Percentiles rank a stretch among this genome's conserved stretches.
phyloP scores from a whole-genome alignment of 2,329 filamentous ascomycete genomes.

The Penicillium sp. region DNA sequence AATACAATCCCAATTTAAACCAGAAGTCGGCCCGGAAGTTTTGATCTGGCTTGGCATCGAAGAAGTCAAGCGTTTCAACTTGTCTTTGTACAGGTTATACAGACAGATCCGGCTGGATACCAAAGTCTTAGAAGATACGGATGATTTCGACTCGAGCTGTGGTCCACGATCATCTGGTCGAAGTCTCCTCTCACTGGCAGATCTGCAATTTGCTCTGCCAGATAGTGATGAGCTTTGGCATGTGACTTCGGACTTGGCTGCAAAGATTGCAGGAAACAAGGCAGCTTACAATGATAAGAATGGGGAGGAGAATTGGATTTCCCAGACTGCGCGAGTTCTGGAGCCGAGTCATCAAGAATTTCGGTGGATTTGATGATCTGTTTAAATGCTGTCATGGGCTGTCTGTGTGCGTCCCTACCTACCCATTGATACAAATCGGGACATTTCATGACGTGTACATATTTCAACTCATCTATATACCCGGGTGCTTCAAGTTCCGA shows the following conservation, averaged over 20 bases:
- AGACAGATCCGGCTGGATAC: neutral
- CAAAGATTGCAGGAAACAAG: neutral
- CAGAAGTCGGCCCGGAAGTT: conserved; percentile 11
- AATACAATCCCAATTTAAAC: conserved; percentile 19
- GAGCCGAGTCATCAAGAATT: neutral
- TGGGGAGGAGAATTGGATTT: neutral
- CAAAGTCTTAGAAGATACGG: neutral
- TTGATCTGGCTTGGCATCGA: conserved; percentile 25
- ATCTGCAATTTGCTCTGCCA: conserved; percentile 20
- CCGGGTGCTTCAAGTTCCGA: too few relatives aligned
- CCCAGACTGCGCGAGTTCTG: neutral
- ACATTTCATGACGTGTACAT: too few relatives aligned
- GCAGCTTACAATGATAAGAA: neutral
- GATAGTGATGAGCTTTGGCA: conserved; percentile 9
- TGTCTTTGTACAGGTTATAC: conserved; percentile 24
- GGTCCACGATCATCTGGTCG: neutral
- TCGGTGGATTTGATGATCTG: neutral
- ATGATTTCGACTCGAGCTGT: neutral
- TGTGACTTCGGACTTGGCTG: neutral
- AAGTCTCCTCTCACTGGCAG: conserved; percentile 9
- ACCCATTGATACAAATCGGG: too few relatives aligned
- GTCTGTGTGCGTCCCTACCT: too few relatives aligned
- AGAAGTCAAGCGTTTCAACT: conserved; percentile 25
- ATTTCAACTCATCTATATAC: too few relatives aligned
- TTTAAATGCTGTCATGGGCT: too few relatives aligned